Conservation (phyloP, 345 rosid species). For the Dovyalis caffra region DNA sequence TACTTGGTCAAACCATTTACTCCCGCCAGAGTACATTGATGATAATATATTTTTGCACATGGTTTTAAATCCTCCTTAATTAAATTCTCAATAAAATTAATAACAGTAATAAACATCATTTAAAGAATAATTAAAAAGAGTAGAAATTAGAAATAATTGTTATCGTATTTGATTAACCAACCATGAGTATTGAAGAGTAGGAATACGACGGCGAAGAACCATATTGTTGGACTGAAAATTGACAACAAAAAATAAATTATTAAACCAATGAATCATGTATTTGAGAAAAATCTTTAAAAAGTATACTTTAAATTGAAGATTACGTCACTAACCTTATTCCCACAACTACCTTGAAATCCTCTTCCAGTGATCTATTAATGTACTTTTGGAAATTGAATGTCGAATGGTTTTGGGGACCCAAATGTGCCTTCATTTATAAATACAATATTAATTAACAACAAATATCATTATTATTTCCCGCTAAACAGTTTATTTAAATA, state of each 20-base stretch:
- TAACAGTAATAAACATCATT: no score
- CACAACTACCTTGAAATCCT: slow-evolving; percentile 56
- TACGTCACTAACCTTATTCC: slow-evolving; percentile 42
- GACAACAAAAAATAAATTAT: background rate
- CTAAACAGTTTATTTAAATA: background rate
- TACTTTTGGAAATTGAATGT: slow-evolving; percentile 49
- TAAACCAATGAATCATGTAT: background rate
- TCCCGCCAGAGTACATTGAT: no score
- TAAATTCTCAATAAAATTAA: no score
- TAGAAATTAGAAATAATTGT: no score
- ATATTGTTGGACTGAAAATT: slow-evolving; percentile 32
- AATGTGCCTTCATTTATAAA: slow-evolving; percentile 40
- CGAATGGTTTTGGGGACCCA: slow-evolving; percentile 40
- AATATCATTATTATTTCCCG: no score
- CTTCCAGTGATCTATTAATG: slow-evolving; percentile 52
- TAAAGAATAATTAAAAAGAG: no score
- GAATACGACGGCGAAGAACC: slow-evolving; percentile 39
- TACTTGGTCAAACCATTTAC: background rate
- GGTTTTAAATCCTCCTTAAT: no score
- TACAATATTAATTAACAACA: background rate
- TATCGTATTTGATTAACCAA: no score
- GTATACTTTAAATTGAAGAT: background rate
- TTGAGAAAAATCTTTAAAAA: no score
- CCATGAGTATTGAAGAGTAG: slow-evolving; percentile 39
- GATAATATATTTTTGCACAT: no score